Percentiles rank a stretch among this genome's conserved stretches.
Conservation (phyloP, 148 eudicot species). For the Pharnaceum exiguum region DNA sequence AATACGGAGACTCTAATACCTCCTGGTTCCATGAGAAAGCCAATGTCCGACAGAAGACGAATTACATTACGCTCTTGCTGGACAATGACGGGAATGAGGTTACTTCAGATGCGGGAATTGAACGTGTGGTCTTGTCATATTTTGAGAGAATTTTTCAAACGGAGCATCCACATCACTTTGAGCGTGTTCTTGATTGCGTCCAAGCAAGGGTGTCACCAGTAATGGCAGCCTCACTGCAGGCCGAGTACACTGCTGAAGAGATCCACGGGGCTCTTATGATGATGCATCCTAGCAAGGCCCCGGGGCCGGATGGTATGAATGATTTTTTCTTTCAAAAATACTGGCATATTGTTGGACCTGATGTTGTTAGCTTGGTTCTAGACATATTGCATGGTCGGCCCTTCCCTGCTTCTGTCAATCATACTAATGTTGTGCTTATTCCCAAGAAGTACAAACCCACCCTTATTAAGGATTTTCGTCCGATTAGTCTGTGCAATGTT, state of each 20-base stretch:
- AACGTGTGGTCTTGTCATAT: too few relatives aligned
- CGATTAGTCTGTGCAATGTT: constrained; percentile 4
- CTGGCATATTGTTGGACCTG: not conserved
- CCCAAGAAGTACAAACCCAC: not conserved
- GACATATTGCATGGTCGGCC: not conserved
- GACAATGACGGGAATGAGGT: too few relatives aligned
- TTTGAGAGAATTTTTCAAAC: too few relatives aligned
- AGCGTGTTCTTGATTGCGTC: too few relatives aligned
- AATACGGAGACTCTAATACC: too few relatives aligned
- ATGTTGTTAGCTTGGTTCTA: not conserved
- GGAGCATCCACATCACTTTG: too few relatives aligned
- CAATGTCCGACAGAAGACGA: too few relatives aligned
- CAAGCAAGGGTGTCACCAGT: too few relatives aligned
- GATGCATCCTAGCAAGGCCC: not conserved
- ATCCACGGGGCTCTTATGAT: not conserved
- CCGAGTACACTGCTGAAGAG: not conserved
- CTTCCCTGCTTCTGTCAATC: not conserved
- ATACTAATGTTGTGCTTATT: not conserved
- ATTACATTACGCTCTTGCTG: too few relatives aligned
- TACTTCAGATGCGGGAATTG: too few relatives aligned
- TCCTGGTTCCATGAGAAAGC: too few relatives aligned
- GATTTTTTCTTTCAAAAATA: not conserved
- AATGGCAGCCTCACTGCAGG: too few relatives aligned
- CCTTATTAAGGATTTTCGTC: not conserved
- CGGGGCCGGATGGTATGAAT: not conserved